These are phyloP conservation scores for Hexamita inflata DNA, from an alignment of 208 protist genomes.

Conservation along the genomic window DNA sequence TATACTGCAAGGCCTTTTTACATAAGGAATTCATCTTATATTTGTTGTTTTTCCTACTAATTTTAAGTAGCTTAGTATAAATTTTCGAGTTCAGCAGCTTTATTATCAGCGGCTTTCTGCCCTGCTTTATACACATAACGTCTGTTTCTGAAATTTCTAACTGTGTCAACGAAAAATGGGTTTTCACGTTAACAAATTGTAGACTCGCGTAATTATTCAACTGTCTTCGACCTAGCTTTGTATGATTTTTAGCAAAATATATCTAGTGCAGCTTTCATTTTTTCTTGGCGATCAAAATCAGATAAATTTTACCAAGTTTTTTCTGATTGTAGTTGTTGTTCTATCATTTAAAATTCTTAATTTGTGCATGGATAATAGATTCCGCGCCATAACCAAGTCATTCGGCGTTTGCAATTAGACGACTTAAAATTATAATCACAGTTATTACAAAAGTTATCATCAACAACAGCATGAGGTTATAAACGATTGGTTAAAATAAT, in stretches of 20 bases:
- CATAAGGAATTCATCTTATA: not conserved
- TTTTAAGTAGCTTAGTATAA: not conserved
- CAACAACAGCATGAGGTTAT: conserved; percentile 73
- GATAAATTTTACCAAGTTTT: not conserved
- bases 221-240: not conserved
- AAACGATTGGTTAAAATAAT: conserved; percentile 99
- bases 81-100: not conserved
- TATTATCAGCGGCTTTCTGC: conserved; percentile 75
- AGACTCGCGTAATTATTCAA: conserved; percentile 47
- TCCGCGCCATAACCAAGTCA: conserved; percentile 94
- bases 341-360: conserved; percentile 76
- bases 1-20: conserved; percentile 59
- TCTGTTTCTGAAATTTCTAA: conserved; percentile 90
- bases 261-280: not conserved
- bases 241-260: conserved; percentile 1
- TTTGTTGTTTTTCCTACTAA: not conserved
- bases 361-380: conserved; percentile 79
- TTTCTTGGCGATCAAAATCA: not conserved
- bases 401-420: conserved; percentile 63
- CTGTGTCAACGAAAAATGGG: conserved; percentile 97
- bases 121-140: conserved; percentile 93
- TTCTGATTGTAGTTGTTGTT: conserved; percentile 69
- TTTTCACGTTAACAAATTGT: conserved; percentile 98
- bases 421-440: conserved; percentile 53
- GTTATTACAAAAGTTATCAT: conserved; percentile 13